phyloP scores from a whole-genome alignment of 1,284 basidiomycete genomes.

The Malassezia equina region DNA sequence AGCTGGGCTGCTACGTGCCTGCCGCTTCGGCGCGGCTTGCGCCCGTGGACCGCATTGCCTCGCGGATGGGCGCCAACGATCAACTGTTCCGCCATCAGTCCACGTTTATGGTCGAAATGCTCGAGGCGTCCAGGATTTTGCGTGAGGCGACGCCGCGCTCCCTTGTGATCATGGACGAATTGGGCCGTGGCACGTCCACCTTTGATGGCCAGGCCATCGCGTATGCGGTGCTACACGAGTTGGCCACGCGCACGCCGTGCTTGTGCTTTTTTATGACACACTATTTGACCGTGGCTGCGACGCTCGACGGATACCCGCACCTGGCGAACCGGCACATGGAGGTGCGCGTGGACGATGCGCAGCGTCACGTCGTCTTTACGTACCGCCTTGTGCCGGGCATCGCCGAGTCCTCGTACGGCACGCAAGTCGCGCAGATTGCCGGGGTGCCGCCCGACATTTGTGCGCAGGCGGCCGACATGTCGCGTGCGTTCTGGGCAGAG shows the following conservation, averaged over 20 bases:
- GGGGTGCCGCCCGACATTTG: constrained; percentile 42
- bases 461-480: constrained; percentile 36
- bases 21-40: constrained; percentile 70
- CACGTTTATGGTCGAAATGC: constrained; percentile 49
- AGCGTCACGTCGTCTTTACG: constrained; percentile 43
- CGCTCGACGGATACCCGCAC: constrained; percentile 40
- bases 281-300: constrained; percentile 39
- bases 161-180: constrained; percentile 47
- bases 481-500: constrained; percentile 33
- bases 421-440: constrained; percentile 43
- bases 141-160: constrained; percentile 45
- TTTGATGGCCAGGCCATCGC: constrained; percentile 47
- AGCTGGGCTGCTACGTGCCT: constrained; percentile 94
- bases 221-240: constrained; percentile 42
- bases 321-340: constrained; percentile 47
- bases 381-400: constrained; percentile 51
- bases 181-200: constrained; percentile 48
- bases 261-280: constrained; percentile 47
- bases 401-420: constrained; percentile 75
- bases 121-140: constrained; percentile 44
- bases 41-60: constrained; percentile 86
- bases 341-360: constrained; percentile 41
- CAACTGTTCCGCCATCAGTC: constrained; percentile 44
- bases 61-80: constrained; percentile 79
- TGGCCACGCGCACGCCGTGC: constrained; percentile 42